phyloP scores from a whole-genome alignment of 345 rosid species.

The Eucalyptus polyanthemos region DNA sequence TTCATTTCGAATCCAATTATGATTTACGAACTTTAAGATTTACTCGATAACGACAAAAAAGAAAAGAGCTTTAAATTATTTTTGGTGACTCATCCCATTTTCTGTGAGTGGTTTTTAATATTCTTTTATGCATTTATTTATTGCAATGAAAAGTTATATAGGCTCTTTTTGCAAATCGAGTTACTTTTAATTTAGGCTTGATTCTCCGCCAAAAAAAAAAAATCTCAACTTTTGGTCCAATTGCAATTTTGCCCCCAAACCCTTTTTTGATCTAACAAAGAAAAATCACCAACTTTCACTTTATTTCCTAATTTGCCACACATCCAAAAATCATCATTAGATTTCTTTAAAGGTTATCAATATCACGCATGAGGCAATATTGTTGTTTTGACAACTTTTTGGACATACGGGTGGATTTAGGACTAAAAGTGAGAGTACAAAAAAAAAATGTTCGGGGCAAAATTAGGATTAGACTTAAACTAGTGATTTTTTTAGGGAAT shows the following conservation, averaged over 20 bases:
- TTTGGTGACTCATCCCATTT: background rate
- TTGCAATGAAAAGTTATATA: background rate
- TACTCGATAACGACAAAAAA: background rate
- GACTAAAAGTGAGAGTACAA: background rate
- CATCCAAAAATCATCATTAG: background rate
- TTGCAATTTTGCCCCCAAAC: background rate
- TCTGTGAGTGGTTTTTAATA: background rate
- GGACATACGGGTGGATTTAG: fast-evolving
- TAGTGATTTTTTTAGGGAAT: background rate
- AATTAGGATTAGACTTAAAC: background rate
- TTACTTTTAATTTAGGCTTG: background rate
- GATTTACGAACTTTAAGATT: background rate
- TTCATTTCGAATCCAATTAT: background rate
- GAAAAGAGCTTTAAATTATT: background rate
- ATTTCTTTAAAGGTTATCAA: background rate
- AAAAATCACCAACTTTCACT: background rate
- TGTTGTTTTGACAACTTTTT: too few relatives aligned
- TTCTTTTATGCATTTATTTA: background rate
- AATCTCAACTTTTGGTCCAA: background rate
- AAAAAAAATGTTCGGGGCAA: background rate
- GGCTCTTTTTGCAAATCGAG: background rate
- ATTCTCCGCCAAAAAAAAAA: background rate
- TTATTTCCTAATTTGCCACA: fast-evolving
- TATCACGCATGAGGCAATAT: too few relatives aligned
- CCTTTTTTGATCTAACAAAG: background rate